Evolutionary conservation across 1,284 basidiomycete species (phyloP).

Genomic region (Ceratobasidium papillatum): DNA sequence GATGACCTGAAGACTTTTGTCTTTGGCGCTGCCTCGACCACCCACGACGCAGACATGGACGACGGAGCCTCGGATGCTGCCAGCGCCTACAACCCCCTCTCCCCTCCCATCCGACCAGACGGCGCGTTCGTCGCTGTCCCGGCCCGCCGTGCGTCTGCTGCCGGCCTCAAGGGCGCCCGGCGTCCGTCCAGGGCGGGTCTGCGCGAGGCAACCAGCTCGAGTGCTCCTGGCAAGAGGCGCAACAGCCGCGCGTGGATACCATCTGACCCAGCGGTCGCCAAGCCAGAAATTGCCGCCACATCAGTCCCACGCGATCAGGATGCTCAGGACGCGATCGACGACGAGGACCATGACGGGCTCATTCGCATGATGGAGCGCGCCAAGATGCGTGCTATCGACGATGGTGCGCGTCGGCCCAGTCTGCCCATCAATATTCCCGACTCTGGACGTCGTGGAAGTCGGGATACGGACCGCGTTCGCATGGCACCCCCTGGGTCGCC

Average conservation of each 20-base stretch:
- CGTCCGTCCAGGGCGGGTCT: neutral
- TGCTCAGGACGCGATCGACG: conserved; percentile 19
- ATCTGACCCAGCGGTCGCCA: conserved; percentile 32
- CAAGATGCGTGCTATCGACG: conserved; percentile 61
- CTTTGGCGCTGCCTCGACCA: conserved; percentile 33
- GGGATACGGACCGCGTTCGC: conserved; percentile 9
- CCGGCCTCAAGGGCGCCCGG: conserved; percentile 21
- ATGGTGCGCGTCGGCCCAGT: conserved; percentile 58
- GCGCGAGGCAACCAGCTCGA: neutral
- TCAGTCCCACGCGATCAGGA: conserved; percentile 30
- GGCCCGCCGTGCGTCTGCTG: conserved; percentile 22
- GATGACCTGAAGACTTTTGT: conserved; percentile 38
- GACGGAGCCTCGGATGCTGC: conserved; percentile 34
- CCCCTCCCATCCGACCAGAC: conserved; percentile 20
- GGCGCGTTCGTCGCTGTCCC: neutral
- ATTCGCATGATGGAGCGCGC: conserved; percentile 52
- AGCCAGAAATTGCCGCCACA: conserved; percentile 32
- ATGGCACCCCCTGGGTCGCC: conserved; percentile 6
- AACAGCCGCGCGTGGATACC: conserved; percentile 39
- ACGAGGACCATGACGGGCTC: conserved; percentile 51
- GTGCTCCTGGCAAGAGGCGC: conserved; percentile 10
- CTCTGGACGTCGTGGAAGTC: conserved; percentile 3
- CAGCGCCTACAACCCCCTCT: conserved; percentile 36
- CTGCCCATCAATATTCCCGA: conserved; percentile 53
- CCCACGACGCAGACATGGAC: conserved; percentile 36